Base-by-base conservation (phyloP, 371 early-diverging fungal genomes). In the Nematocida displodere region DNA sequence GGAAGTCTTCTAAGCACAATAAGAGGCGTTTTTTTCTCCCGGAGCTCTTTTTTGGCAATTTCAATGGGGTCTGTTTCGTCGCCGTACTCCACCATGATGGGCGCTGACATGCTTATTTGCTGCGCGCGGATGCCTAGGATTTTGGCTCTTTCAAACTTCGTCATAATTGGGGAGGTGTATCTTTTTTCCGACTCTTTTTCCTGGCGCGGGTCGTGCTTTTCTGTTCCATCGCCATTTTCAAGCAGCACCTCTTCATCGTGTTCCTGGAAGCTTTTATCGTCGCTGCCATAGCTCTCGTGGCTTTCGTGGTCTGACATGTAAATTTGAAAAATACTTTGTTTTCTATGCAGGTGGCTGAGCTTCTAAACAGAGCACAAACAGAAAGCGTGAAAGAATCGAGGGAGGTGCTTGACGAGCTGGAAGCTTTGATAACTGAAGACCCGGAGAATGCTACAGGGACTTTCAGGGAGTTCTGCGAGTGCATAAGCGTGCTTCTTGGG, bases 71-170 rank as follows among this genome's bases (percentile, higher is more conserved):
- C 96, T 15, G 91, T 89, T 83, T 95, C 94, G 46, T 93, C 93
- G 52, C 90, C 92, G 53, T 93, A 86, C 77, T 96, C 95, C 22
- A 96, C 94, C 87, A 95, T 88, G 26, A 94, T 91, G 22, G 97
- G 97, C 24, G 99, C 97, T 82, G 93, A 94, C 89, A 95, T 91
- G 85, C 91, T 81, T 80, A 80, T 47, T 50, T 84, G 84, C 80
- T 66, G 84, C 82, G 82, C 88, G 54, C 78, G 84, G 2, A 92
- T 90, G 31, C 99, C 99, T 44, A 97, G 86, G 54, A 97, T 88
- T 76, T 94, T 87, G 47, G 99, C 96, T 61, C 91, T 88, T 85
- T 99, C 99, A 84, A 95, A 99, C 84, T 96, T 97, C 49, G 97
- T 97, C 92, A 99, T 91, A 82, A 92, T 93, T 20, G 95, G 94